Percentiles rank a stretch among this genome's conserved stretches.
These are phyloP conservation scores for Sideroxylon spinosum DNA, from an alignment of 179 eudicot genomes.

Conservation along the genomic window DNA sequence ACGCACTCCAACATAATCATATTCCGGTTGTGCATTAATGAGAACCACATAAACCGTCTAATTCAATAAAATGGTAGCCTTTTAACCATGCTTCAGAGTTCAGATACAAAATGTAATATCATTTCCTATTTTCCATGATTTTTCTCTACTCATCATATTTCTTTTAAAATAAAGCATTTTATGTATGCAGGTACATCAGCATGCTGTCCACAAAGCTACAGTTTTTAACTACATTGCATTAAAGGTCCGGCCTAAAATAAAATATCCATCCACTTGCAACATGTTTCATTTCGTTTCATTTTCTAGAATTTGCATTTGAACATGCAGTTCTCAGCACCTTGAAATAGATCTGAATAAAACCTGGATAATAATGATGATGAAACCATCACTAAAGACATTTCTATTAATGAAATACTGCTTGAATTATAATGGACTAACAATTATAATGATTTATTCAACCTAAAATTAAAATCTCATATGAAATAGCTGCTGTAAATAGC, in stretches of 20 bases:
- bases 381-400: background rate
- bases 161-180: background rate
- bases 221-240: background rate
- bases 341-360: background rate
- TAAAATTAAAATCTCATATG: background rate
- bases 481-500: background rate
- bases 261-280: conserved; percentile 9
- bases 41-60: conserved; percentile 1
- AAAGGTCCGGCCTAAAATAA: background rate
- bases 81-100: background rate
- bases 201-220: background rate
- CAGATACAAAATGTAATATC: background rate
- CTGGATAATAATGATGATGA: background rate
- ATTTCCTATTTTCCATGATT: background rate
- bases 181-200: background rate
- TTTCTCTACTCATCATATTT: background rate
- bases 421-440: background rate
- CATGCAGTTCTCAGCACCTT: background rate
- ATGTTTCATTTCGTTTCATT: conserved; percentile 1
- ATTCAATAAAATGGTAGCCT: too few species aligned
- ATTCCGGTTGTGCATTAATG: background rate
- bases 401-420: background rate
- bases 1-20: background rate
- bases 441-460: background rate
- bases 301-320: conserved; percentile 4